Evolutionary conservation across 495 filamentous ascomycete genomes (phyloP), one percentile per base, ranked within the genome.

Genomic region (Xeromyces bisporus): DNA sequence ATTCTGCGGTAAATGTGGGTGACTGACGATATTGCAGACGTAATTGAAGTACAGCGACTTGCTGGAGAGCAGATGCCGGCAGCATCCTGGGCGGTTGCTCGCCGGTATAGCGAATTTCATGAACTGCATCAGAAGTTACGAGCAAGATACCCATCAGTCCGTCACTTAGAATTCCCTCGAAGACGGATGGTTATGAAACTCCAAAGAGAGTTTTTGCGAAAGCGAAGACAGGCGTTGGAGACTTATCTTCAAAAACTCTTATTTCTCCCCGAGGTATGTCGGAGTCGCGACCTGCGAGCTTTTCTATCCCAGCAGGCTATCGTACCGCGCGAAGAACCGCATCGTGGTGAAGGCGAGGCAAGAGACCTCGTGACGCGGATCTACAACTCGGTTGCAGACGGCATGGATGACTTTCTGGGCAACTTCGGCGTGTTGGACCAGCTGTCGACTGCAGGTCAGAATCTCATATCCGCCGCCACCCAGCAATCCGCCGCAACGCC

Each of bases 361-460:
- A 81, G 80, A 39, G 91, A 96, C 47, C 80, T 96, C 39, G 86
- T 99, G 26, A 81, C 82, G 0, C 71, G 91, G 10, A 75, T 99
- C 26, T 96, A 96, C 56, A 87, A 87, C 50, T 93, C 85, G 2
- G 85, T 99, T 27, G 73, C 87, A 2, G 87, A 96, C 47, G 91
- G 89, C 18, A 93, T 96, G 85, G 91, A 99, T 54, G 89, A 99
- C 41, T 85, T 96, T 38, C 58, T 93, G 2, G 83, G 91, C 23
- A 94, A 92, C 47, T 86, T 96, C 29, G 83, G 89, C 3, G 82
- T 96, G 0, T 70, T 97, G 8, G 91, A 96, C 41, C 91, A 96
- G 46, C 70, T 97, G 6, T 92, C 85, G 8, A 66, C 87, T 2
- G 83, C 89, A 3, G 84, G 87, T 0, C 85, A 93, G 47, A 94